Percentiles rank a stretch among this genome's conserved stretches.
phyloP scores from a whole-genome alignment of 2,329 filamentous ascomycete genomes.

The Camptophora hylomeconis region DNA sequence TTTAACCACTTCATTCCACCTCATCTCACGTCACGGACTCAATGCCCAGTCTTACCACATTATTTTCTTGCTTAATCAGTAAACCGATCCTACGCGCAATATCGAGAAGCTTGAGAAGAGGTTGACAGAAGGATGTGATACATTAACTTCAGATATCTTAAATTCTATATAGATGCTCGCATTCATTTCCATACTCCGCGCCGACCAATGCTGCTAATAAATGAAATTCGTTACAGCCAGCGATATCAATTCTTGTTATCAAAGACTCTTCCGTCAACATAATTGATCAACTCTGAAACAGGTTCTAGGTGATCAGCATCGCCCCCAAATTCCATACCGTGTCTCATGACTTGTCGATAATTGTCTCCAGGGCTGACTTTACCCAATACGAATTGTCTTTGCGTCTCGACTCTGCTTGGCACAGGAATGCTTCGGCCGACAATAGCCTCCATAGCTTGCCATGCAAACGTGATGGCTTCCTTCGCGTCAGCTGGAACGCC shows the following conservation, averaged over 20 bases:
- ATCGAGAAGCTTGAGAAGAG: too few species aligned
- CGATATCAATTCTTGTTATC: slow-evolving; percentile 35
- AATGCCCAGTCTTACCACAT: too few species aligned
- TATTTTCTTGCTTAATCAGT: too few species aligned
- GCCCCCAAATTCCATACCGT: slow-evolving; percentile 39
- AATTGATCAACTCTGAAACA: slow-evolving; percentile 39
- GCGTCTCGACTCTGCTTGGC: slow-evolving; percentile 41
- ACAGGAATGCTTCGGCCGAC: slow-evolving; percentile 43
- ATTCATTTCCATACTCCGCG: too few species aligned
- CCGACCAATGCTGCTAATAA: too few species aligned
- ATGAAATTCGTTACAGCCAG: too few species aligned
- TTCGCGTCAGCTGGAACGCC: slow-evolving; percentile 46
- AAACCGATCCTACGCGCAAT: too few species aligned
- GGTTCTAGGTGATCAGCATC: slow-evolving; percentile 30
- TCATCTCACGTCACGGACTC: too few species aligned
- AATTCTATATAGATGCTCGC: too few species aligned
- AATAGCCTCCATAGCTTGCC: slow-evolving; percentile 47
- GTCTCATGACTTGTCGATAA: slow-evolving; percentile 40
- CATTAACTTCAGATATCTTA: too few species aligned
- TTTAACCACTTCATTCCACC: too few species aligned
- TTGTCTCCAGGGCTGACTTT: slow-evolving; percentile 43
- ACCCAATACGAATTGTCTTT: slow-evolving; percentile 38
- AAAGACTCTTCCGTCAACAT: slow-evolving; percentile 35
- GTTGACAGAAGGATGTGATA: too few species aligned
- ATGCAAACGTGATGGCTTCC: slow-evolving; percentile 48